Base-by-base conservation (phyloP, 345 rosid species). In the Gossypium sturtianum region DNA sequence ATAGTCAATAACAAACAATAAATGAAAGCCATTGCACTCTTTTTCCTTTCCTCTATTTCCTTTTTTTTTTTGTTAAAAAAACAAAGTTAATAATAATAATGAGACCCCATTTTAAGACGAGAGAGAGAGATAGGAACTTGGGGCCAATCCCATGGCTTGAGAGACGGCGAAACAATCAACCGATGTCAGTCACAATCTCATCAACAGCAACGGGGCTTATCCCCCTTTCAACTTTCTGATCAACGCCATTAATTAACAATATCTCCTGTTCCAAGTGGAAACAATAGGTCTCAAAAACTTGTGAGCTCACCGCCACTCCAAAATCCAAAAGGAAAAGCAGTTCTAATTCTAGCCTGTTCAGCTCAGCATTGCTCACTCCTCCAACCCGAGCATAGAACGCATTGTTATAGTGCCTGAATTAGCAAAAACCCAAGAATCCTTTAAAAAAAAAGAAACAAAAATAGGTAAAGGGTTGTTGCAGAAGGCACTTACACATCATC, bases 371-470 rank as follows among this genome's bases (percentile, higher is more conserved):
- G 87, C 84, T 92, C 75, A 92, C 89, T 29, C 98, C 98, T 22
- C 98, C 98, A 1, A 94, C 92, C 44, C 83, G 74, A 0, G 98
- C 97, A 25, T 87, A 92, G 79, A 94, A 85, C 12, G 89, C 92
- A 59, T 94, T 94, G 83, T 90, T 88, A 73, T 90, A 88, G 60
- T 92, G 97, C 79, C 97, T 93, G 80, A 79, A 72, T 15, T n/a
- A 29, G 47, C 20, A 43, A 7, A 0, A 62, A 29, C 20, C 41
- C 12, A 22, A 23, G 11, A 23, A 58, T 3, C 12, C 7, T 22
- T 23, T 2, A 7, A 60, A 60, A 6, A 6, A 60, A 27, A 1
- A 19, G 9, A 2, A 12, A 61, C 2, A 51, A 16, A 51, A 51
- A 51, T 5, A 17, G 20, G 16, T 51, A 12, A 48, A 48, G 52